Evolutionary conservation across 148 eudicot species (phyloP).

Genomic region (Mesembryanthemum crystallinum): DNA sequence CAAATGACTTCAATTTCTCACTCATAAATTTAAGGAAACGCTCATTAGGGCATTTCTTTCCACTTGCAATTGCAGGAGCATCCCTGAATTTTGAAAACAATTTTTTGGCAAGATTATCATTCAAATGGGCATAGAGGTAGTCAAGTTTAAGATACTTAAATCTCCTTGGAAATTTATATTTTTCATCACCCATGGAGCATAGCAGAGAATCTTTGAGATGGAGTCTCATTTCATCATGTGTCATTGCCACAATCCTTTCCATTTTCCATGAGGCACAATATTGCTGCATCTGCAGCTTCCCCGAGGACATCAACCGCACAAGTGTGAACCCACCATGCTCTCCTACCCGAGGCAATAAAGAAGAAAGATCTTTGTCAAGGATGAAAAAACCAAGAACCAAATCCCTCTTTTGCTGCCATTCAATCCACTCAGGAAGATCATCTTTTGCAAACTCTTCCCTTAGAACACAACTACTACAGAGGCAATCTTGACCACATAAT

Average conservation of each 20-base stretch:
- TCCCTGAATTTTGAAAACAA: conserved; percentile 32
- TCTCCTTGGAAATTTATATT: conserved; percentile 38
- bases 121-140: conserved; percentile 44
- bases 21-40: conserved; percentile 42
- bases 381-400: conserved; percentile 70
- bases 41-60: conserved; percentile 22
- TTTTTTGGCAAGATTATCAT: conserved; percentile 34
- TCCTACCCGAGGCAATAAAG: conserved; percentile 35
- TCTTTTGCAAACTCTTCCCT: conserved; percentile 52
- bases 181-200: conserved; percentile 34
- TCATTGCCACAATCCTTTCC: conserved; percentile 16
- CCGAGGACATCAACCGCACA: conserved; percentile 65
- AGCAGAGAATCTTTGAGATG: conserved; percentile 40
- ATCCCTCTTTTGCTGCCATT: conserved; percentile 79
- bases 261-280: conserved; percentile 52
- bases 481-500: conserved; percentile 50
- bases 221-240: conserved; percentile 33
- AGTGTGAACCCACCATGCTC: conserved; percentile 64
- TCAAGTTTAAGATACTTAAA: conserved; percentile 50
- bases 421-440: conserved; percentile 65
- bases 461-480: conserved; percentile 66
- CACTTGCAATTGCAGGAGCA: conserved; percentile 4
- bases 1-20: conserved; percentile 42
- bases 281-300: conserved; percentile 68
- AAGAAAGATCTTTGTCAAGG: conserved; percentile 44